A percentile compares a stretch with the other conserved stretches of the same genome.
Evolutionary conservation across 1,284 basidiomycete species (phyloP).

Genomic region (Rhodotorula glutinis): DNA sequence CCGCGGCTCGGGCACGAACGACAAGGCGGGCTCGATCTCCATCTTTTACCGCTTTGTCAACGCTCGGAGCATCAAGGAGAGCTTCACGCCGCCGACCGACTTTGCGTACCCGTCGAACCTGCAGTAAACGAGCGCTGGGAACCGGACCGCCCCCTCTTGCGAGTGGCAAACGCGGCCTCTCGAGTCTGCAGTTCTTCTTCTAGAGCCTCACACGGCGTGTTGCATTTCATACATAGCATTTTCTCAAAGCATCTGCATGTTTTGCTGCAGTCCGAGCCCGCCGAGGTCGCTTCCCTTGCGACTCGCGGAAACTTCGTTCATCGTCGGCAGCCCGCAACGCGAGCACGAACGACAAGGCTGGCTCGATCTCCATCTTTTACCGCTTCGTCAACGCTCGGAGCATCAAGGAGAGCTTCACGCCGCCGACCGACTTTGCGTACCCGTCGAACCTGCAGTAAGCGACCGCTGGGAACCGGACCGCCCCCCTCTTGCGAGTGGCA

Average conservation of each 20-base stretch:
- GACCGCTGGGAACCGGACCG: too few species aligned
- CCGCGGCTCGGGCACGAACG: conserved; percentile 82
- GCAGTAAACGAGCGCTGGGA: not conserved
- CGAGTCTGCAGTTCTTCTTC: not conserved
- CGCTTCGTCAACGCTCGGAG: conserved; percentile 72
- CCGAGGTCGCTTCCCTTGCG: too few species aligned
- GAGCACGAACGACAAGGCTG: conserved; percentile 99
- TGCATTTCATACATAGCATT: too few species aligned
- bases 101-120: conserved; percentile 21
- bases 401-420: conserved; percentile 78
- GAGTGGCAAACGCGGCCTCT: not conserved
- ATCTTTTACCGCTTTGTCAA: conserved; percentile 58
- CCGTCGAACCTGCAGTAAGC: conserved; percentile 10
- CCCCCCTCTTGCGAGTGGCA: too few species aligned
- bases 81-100: conserved; percentile 43
- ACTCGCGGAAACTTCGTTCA: too few species aligned
- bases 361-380: conserved; percentile 48
- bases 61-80: conserved; percentile 93
- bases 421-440: conserved; percentile 15
- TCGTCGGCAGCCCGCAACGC: conserved; percentile 8
- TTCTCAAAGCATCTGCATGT: too few species aligned
- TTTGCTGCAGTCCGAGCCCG: too few species aligned
- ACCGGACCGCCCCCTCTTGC: too few species aligned
- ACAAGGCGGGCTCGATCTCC: conserved; percentile 71
- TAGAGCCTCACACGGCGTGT: not conserved